These are phyloP conservation scores for Hypsizygus ulmarius DNA, from an alignment of 1,284 basidiomycete genomes.

Conservation along the genomic window DNA sequence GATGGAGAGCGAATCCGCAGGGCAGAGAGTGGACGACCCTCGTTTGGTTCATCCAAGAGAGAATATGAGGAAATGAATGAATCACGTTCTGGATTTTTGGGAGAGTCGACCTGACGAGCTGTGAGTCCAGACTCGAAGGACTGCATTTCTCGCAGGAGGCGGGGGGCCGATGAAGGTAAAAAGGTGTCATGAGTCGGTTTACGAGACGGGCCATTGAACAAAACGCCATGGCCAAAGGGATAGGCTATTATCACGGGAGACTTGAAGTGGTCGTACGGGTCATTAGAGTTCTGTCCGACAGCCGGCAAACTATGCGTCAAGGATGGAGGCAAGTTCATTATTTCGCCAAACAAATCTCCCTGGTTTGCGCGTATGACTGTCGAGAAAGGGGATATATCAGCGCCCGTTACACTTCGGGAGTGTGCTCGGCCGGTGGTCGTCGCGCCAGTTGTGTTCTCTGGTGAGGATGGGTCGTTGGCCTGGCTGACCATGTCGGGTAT, in stretches of 20 bases:
- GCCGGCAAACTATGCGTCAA: slow-evolving; percentile 31
- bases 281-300: slow-evolving; percentile 24
- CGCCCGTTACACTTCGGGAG: slow-evolving; percentile 75
- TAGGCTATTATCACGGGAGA: slow-evolving; percentile 35
- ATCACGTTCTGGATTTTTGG: slow-evolving; percentile 16
- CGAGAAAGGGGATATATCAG: slow-evolving; percentile 51
- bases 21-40: slow-evolving; percentile 38
- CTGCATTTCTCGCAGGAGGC: slow-evolving; percentile 70
- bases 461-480: slow-evolving; percentile 16
- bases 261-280: slow-evolving; percentile 16
- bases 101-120: slow-evolving; percentile 49
- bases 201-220: slow-evolving; percentile 58
- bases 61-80: slow-evolving; percentile 18
- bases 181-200: slow-evolving; percentile 22
- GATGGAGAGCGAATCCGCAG: slow-evolving; percentile 31
- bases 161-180: slow-evolving; percentile 41
- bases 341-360: slow-evolving; percentile 61
- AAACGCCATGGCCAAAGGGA: slow-evolving; percentile 65
- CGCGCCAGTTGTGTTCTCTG: slow-evolving; percentile 18
- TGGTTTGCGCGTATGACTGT: slow-evolving; percentile 23
- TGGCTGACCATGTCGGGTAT: slow-evolving; percentile 58
- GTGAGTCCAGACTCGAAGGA: slow-evolving; percentile 79
- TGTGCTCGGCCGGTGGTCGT: slow-evolving; percentile 55
- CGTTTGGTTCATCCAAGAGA: slow-evolving; percentile 22
- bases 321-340: slow-evolving; percentile 58